Evolutionary conservation across 179 eudicot species (phyloP), one percentile per base, ranked within the genome.

Genomic region (Silene noctiflora): DNA sequence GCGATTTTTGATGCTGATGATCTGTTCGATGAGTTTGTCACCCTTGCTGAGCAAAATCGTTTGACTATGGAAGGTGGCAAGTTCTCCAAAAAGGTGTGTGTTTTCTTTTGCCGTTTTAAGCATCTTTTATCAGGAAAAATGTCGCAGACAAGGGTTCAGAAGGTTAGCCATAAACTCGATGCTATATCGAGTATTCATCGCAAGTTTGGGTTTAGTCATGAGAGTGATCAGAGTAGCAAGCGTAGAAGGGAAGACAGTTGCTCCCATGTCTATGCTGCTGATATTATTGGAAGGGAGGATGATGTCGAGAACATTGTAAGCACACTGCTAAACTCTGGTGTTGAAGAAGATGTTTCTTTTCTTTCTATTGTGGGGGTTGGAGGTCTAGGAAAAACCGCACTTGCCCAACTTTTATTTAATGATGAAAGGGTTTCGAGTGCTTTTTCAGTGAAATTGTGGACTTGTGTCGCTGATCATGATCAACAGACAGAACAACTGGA

Each of bases 341-440:
- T 35, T 3, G 19, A n/a, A 46, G 11, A 31, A 11, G 48, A 69
- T 46, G 75, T 76, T 16, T 69, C 75, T 4, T 76, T 78, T 9
- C 71, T 81, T 64, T n/a, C 77, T 5, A 44, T 81, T 44, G 20
- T 72, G 6, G 86, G 84, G 5, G 46, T 80, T 2, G 83, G 83
- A 17, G 86, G 79, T 8, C 19, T 83, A 56, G 86, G 83, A 0
- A 83, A 83, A 72, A 80, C 85, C 4, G 63, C 84, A 0, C 80
- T 84, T 56, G 84, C 84, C 20, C 83, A 78, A 35, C 53, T 72
- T 14, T 12, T 77, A 0, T 81, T 39, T 21, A 78, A 80, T 53
- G 79, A 80, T 78, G 75, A 58, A 22, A 78, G 48, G 20, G 51
- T 72, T 42, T 16, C 44, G 17, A 73, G 20, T n/a, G 70, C 56